Evolutionary conservation across 345 rosid species (phyloP).

Genomic region (Eucalyptus grandis): DNA sequence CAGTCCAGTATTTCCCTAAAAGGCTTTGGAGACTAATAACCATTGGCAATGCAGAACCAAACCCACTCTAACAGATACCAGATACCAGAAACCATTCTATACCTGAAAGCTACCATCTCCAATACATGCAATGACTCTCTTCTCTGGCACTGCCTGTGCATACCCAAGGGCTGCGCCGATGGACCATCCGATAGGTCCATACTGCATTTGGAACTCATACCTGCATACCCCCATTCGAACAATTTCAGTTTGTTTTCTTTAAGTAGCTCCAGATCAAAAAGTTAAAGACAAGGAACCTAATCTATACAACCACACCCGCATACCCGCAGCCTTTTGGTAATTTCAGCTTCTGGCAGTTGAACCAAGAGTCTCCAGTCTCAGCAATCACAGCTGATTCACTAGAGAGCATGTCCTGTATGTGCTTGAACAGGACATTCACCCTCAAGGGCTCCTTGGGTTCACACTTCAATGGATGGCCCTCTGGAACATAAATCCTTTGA

Average conservation of each 20-base stretch:
- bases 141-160: slow-evolving; percentile 60
- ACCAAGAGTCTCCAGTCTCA: slow-evolving; percentile 88
- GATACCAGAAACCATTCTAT: not conserved
- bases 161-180: slow-evolving; percentile 81
- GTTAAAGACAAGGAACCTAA: not conserved
- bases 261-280: not conserved
- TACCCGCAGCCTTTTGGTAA: slow-evolving; percentile 73
- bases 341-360: slow-evolving; percentile 75
- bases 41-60: rapidly evolving
- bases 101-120: slow-evolving; percentile 93
- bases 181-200: slow-evolving; percentile 85
- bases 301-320: not conserved
- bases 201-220: slow-evolving; percentile 87
- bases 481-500: slow-evolving; percentile 63
- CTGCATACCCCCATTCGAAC: slow-evolving; percentile 6
- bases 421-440: slow-evolving; percentile 61
- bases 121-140: slow-evolving; percentile 67
- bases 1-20: rapidly evolving
- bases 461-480: slow-evolving; percentile 35
- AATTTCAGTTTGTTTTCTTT: not conserved
- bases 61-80: not conserved
- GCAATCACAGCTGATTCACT: slow-evolving; percentile 65
- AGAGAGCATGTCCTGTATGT: slow-evolving; percentile 63
- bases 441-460: slow-evolving; percentile 54
- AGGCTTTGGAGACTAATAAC: too few relatives aligned